Base-by-base conservation (phyloP, 441 rosid species). In the Pelargonium myrrhifolium region DNA sequence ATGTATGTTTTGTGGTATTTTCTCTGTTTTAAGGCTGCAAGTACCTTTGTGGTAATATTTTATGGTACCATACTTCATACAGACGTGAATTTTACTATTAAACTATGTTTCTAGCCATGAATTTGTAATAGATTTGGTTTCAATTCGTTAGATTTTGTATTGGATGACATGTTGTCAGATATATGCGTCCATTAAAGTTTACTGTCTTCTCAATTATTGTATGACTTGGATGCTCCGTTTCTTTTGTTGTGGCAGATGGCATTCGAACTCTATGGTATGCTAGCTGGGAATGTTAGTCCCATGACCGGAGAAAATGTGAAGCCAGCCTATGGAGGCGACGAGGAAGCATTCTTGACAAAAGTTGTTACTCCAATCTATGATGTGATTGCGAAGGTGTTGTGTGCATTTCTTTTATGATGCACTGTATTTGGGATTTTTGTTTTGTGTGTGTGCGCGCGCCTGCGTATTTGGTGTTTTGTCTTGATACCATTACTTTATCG, bases 241-340 rank as follows among this genome's bases (percentile, higher is more conserved):
- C 6, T 35, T 35, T 1, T 9, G 39, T 35, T 35, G 39, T 35
- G 39, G 39, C 9, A 35, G 99, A 94, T 94, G 98, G 99, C 98
- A 8, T 95, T 90, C 77, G 99, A 95, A 74, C 79, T 95, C 58
- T 95, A 92, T 83, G 97, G 95, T 26, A 86, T 92, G 93, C 85
- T 95, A 68, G 99, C 98, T 77, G 98, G 98, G 70, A 92, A 84
- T 75, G 93, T 95, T 69, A 95, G 97, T 81, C 95, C 96, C 47
- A 86, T 84, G 96, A 95, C 98, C 0, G 98, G 99, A 58, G 98
- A 95, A 77, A 86, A 90, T 82, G 87, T 92, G 49, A 90, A 89
- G 78, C 99, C 98, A 49, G 96, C 93, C 47, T 95, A 95, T 84
- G 96, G 97, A 68, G 97, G 98, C 51, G 97, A 89, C 76, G 95